phyloP scores from a whole-genome alignment of 257 asterid species.

The Linaria vulgaris region DNA sequence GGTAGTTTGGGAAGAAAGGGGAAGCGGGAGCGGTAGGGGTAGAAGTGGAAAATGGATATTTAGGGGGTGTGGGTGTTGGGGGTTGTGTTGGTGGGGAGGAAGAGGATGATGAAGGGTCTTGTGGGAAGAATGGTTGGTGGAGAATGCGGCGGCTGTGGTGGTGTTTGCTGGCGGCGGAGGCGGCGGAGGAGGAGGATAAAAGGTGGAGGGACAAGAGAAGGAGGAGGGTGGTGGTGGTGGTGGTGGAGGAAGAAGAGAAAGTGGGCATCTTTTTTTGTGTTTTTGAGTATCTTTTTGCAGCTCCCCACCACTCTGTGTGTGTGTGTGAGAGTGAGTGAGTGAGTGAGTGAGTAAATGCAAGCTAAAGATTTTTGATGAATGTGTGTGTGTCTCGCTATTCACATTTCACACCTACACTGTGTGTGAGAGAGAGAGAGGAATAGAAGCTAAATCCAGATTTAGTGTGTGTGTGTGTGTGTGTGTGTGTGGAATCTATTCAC shows the following conservation, averaged over 20 bases:
- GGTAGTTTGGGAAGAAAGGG: slow-evolving; percentile 41
- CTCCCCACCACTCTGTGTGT: not conserved
- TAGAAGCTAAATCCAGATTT: too few species aligned
- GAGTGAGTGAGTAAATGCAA: slow-evolving; percentile 9
- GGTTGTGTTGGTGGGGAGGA: slow-evolving; percentile 37
- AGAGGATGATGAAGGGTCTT: slow-evolving; percentile 30
- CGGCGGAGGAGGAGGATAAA: slow-evolving; percentile 21
- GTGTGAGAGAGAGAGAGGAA: not conserved
- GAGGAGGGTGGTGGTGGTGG: too few species aligned
- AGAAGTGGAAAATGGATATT: slow-evolving; percentile 19
- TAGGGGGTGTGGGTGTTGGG: slow-evolving; percentile 30
- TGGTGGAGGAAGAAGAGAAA: not conserved
- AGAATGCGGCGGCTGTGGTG: slow-evolving; percentile 39
- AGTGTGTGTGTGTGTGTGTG: slow-evolving; percentile 10
- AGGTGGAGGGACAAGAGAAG: slow-evolving; percentile 8
- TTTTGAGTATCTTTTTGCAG: not conserved
- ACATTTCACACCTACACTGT: slow-evolving; percentile 18
- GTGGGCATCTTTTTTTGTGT: slow-evolving; percentile 16
- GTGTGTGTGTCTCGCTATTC: slow-evolving; percentile 1
- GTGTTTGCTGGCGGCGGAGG: slow-evolving; percentile 11
- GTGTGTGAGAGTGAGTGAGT: too few species aligned
- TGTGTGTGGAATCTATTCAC: slow-evolving; percentile 10
- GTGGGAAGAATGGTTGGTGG: slow-evolving; percentile 47
- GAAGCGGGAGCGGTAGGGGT: slow-evolving; percentile 33
- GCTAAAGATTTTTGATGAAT: not conserved